Base-by-base conservation (phyloP, 1,284 basidiomycete species). In the Neolentinus lepideus region DNA sequence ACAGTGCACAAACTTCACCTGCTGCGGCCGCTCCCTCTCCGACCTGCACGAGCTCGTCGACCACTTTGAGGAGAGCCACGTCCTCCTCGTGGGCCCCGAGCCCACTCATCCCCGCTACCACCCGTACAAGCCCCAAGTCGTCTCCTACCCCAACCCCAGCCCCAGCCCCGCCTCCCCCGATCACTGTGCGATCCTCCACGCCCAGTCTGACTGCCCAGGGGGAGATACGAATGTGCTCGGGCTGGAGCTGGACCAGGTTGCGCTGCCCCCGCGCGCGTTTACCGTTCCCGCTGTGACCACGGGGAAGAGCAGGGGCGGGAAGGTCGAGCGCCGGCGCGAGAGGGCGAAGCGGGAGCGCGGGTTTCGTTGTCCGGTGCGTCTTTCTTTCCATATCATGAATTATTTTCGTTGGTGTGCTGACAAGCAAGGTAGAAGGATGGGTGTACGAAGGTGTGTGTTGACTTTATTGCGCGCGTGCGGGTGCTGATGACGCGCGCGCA, bases 1-100 rank as follows among this genome's bases (percentile, higher is more conserved):
- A 26, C 61, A 84, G 81, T 84, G 79, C 63, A 76, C 76, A 25
- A 75, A 88, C 67, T 88, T 85, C 66, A 75, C 75, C 24, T 90
- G 87, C 68, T 88, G 85, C 66, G 79, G 80, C 24, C 70, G 78
- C 52, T 66, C 73, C 46, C 74, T 86, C 19, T 69, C 77, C 2
- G 84, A 89, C 70, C 72, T 88, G 54, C 86, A 89, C 65, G 79
- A 78, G 53, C 78, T 88, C 51, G 72, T 88, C 57, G 81, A 83
- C 61, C 88, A 89, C 64, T 81, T 82, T 56, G 84, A 88, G 60
- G 78, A 80, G 60, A 67, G 71, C 14, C 83, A 84, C 64, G 76
- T 83, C 54, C 64, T 77, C 54, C 72, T 77, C 50, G 55, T 31
- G 6, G 4, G 6, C 6, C 29, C 29, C 29, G 4, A 4, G 29